Evolutionary conservation across 2,329 filamentous ascomycete species (phyloP), one percentile per base, ranked within the genome.

Genomic region (Parastagonospora avenae): DNA sequence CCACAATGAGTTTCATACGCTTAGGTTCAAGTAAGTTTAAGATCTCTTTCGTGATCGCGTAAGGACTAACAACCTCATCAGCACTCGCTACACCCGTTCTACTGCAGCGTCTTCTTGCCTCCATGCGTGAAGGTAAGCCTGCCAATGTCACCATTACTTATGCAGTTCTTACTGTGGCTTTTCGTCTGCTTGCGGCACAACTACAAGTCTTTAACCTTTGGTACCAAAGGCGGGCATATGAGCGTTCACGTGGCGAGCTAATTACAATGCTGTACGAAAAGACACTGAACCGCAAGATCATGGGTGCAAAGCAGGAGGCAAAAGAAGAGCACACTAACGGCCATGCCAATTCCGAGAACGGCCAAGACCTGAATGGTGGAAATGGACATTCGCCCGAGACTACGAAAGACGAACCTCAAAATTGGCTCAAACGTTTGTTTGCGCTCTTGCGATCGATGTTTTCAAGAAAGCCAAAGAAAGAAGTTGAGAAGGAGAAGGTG

Each of bases 201-300:
- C 83, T 83, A 0, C 80, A 81, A 4, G 85, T 92, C 0, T 84
- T 92, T 62, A 84, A 78, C 19, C 76, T 91, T 0, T 96, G 92
- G 92, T 95, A 89, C 66, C 85, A 86, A n/a, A 84, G 92, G 57
- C 85, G 92, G 52, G 85, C 85, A 27, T 96, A 96, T 62, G 92
- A 96, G 71, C 79, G 92, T 50, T 91, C 88, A 4, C 80, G 92
- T 41, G 92, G 92, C 4, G 91, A 96, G 73, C 85, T 93, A 82
- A 88, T 93, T 51, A 92, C 89, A 12, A 91, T 91, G 83, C 80
- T 92, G 10, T 91, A 91, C 63, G 89, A 91, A 63, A 93, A 93
- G 72, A 89, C 87, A 0, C 70, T 91, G 10, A 82, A 84, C 8
- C 77, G 88, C 6, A 91, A 91, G 71, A 84, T 63, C 40, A 37